Evolutionary conservation across 495 filamentous ascomycete species (phyloP), one percentile per base, ranked within the genome.

Genomic region (Penicillium pancosmium): DNA sequence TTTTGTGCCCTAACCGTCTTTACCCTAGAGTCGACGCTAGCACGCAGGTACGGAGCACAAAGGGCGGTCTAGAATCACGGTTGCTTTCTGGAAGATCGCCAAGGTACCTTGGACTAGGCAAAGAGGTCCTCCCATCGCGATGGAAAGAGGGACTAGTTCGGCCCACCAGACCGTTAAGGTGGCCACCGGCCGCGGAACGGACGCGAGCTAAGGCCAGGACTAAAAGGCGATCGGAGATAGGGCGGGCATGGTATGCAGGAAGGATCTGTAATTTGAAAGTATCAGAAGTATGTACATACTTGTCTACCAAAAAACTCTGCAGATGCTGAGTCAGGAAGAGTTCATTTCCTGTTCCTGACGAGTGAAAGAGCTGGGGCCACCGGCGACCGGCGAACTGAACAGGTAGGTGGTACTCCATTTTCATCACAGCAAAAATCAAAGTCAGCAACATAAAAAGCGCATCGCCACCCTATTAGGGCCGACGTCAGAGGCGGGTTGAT

Each of bases 401-500:
- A 46, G 41, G 41, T 46, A 46, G 41, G 41, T 46, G 41, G 41
- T 23, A 46, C 11, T 36, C 13, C 34, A 36, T 9, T 10, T 2
- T 9, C 13, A 36, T 2, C 13, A 36, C 40, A 44, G 11, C 11
- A 10, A 44, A 7, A 8, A n/a, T 44, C 15, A 44, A n/a, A n/a
- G 40, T 44, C 13, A 15, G 13, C n/a, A 15, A 16, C 33, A 36
- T 33, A 50, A 54, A 50, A 44, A 33, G 31, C 52, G 57, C 38
- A 60, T 65, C 50, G 59, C 59, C 63, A 65, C 59, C 35, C 36
- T 12, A 38, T 53, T 52, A 65, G 46, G 44, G 25, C 13, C 59
- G 31, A 68, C 66, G 66, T 68, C 65, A 72, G 62, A 66, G 65
- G 65, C 62, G 41, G 50, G 35, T 2, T 2, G 46, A 11, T 44